These are phyloP conservation scores for Exophiala oligosperma DNA, from an alignment of 2,329 filamentous ascomycete species.

Conservation along the genomic window DNA sequence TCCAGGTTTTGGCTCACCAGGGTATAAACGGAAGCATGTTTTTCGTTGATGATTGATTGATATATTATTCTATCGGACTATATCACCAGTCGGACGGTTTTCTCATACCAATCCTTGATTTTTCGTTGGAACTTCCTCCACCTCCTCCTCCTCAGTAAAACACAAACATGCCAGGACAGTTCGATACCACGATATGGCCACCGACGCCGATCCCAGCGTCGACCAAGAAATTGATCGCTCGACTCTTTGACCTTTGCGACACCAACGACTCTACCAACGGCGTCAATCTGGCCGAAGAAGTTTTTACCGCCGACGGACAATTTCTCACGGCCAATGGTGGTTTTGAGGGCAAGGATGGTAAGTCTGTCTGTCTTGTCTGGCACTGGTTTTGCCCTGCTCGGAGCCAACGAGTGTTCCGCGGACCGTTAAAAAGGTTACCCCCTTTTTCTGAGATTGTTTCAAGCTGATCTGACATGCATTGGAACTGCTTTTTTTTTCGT, in stretches of 20 bases:
- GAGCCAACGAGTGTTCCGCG: no score
- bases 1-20: no score
- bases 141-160: not conserved
- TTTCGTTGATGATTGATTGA: no score
- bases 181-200: constrained; percentile 1
- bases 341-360: constrained; percentile 1
- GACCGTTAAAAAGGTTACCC: no score
- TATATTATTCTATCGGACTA: no score
- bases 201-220: not conserved
- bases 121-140: no score
- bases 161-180: not conserved
- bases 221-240: not conserved
- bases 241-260: constrained; percentile 5
- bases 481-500: not conserved
- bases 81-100: no score
- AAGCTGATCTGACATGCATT: no score
- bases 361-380: not conserved
- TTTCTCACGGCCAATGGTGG: constrained; percentile 1
- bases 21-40: no score
- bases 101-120: no score
- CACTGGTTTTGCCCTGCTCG: no score
- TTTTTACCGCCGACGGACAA: constrained; percentile 4
- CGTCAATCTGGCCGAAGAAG: not conserved
- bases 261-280: not conserved
- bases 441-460: no score